Percentiles rank a stretch among this genome's conserved stretches.
These are phyloP conservation scores for Clavulina sp. DNA, from an alignment of 768 basidiomycete species.

Conservation along the genomic window DNA sequence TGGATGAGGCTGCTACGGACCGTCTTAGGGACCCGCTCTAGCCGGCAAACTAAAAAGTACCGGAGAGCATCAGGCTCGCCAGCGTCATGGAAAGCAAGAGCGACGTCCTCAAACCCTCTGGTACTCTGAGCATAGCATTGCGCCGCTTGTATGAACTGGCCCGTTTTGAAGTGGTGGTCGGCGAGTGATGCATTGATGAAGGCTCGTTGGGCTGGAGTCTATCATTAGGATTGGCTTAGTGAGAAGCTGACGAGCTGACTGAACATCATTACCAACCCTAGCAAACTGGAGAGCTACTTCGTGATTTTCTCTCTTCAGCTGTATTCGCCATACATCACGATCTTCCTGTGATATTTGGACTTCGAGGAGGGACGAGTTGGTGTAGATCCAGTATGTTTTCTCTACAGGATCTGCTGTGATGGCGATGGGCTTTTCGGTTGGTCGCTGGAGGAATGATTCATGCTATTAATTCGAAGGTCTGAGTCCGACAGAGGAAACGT, in stretches of 20 bases:
- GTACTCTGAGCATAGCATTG: slow-evolving; percentile 84
- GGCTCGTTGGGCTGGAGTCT: slow-evolving; percentile 84
- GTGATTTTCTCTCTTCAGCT: slow-evolving; percentile 58
- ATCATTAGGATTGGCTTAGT: slow-evolving; percentile 2
- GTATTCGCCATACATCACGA: slow-evolving; percentile 87
- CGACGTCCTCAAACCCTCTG: slow-evolving; percentile 77
- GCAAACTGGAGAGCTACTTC: slow-evolving; percentile 67
- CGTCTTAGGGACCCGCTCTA: slow-evolving; percentile 69
- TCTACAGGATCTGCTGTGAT: slow-evolving; percentile 71
- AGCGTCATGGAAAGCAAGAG: slow-evolving; percentile 74
- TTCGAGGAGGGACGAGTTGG: slow-evolving; percentile 77
- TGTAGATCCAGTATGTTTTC: slow-evolving; percentile 89
- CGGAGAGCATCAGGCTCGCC: slow-evolving; percentile 81
- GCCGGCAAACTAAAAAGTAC: slow-evolving; percentile 71
- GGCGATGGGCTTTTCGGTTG: slow-evolving; percentile 52
- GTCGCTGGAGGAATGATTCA: too few species aligned
- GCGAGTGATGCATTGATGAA: slow-evolving; percentile 71
- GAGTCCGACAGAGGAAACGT: slow-evolving; percentile 14
- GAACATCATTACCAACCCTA: slow-evolving; percentile 34
- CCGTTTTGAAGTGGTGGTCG: slow-evolving; percentile 55
- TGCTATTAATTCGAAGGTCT: too few species aligned
- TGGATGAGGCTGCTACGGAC: slow-evolving; percentile 28
- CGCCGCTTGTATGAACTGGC: slow-evolving; percentile 78
- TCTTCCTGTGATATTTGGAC: slow-evolving; percentile 74
- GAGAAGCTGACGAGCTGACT: not conserved